phyloP scores from a whole-genome alignment of 1,284 basidiomycete species.

The Ustilago bromivora region DNA sequence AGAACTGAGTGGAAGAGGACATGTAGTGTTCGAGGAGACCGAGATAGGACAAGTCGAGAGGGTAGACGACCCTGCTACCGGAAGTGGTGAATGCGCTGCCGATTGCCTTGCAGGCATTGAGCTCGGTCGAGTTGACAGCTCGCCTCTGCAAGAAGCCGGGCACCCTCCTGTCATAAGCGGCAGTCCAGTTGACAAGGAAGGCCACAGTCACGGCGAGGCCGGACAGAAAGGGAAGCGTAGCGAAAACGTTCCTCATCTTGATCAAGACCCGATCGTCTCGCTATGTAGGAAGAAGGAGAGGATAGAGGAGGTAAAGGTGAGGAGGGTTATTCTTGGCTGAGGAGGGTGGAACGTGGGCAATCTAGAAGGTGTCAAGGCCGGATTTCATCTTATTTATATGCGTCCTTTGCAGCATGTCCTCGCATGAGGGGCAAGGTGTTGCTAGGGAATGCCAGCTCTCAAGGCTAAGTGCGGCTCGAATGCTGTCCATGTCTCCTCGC shows the following conservation, averaged over 20 bases:
- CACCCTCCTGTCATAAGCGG: constrained; percentile 15
- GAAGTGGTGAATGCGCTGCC: constrained; percentile 16
- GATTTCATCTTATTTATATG: background rate
- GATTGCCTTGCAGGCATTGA: constrained; percentile 43
- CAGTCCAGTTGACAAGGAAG: constrained; percentile 38
- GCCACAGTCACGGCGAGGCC: constrained; percentile 31
- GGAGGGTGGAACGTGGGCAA: background rate
- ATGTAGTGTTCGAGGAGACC: constrained; percentile 46
- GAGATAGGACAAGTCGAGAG: constrained; percentile 36
- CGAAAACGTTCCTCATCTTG: constrained; percentile 27
- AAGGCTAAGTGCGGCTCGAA: no score
- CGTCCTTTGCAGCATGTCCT: no score
- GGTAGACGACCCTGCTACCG: constrained; percentile 34
- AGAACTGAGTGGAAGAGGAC: constrained; percentile 30
- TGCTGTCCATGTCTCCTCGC: no score
- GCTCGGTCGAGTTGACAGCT: constrained; percentile 41
- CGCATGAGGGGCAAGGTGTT: no score
- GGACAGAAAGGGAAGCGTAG: constrained; percentile 30
- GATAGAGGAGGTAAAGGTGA: background rate
- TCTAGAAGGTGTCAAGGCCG: background rate
- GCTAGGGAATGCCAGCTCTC: no score
- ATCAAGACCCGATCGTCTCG: background rate
- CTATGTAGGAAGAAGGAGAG: background rate
- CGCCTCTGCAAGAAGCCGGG: constrained; percentile 31
- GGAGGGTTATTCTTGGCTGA: background rate